Percentiles rank a stretch among this genome's conserved stretches.
Conservation (phyloP, 768 basidiomycete genomes). For the Gymnopilus junonius region DNA sequence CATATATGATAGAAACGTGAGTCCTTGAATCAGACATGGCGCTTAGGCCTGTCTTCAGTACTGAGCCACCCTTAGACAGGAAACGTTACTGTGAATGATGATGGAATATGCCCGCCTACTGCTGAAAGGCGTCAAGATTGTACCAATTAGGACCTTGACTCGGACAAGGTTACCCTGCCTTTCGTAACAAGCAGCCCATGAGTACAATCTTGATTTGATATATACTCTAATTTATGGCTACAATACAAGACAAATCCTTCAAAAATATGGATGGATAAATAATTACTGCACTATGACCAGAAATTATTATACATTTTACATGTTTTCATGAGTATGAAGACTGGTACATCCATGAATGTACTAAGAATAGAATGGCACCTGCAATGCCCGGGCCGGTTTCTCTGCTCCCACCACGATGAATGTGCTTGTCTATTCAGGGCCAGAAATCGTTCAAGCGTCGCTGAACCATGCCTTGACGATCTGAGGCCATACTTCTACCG, state of each 20-base stretch:
- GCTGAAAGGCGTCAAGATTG: not conserved
- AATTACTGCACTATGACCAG: no score
- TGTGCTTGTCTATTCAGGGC: constrained; percentile 74
- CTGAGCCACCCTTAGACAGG: not conserved
- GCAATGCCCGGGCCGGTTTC: not conserved
- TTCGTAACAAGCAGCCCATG: no score
- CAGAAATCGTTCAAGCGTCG: constrained; percentile 56
- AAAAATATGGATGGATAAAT: no score
- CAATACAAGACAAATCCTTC: no score
- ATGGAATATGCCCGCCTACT: not conserved
- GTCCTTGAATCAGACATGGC: not conserved
- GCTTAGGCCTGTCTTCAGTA: not conserved
- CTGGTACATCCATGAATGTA: not conserved
- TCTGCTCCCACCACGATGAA: constrained; percentile 49
- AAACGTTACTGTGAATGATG: not conserved
- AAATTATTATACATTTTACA: no score
- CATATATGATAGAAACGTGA: not conserved
- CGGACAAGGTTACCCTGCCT: no score
- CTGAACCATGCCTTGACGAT: constrained; percentile 44
- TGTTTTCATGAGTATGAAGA: not conserved
- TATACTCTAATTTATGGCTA: no score
- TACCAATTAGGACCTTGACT: no score
- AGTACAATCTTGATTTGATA: no score
- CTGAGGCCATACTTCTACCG: constrained; percentile 66
- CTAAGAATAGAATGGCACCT: not conserved